Evolutionary conservation across 2,329 filamentous ascomycete genomes (phyloP), one percentile per base, ranked within the genome.

Genomic region (Fusarium neocosmosporiellum): DNA sequence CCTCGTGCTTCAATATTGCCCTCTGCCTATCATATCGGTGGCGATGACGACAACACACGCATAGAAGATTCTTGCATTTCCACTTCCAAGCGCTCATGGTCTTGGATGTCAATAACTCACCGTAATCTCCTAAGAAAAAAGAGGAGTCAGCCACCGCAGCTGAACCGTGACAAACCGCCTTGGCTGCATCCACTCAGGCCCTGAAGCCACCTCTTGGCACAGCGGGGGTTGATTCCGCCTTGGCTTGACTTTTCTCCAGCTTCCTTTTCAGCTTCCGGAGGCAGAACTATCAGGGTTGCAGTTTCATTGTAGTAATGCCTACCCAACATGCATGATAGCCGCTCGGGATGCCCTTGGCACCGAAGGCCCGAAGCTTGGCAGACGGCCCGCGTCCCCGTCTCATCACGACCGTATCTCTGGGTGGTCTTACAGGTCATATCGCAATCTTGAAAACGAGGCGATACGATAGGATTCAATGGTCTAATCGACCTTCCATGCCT

Each of bases 211-310:
- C 59, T 59, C 50, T 71, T 71, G 65, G 69, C 69, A 20, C 18
- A 14, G 16, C 46, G 63, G 67, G 66, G 62, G 13, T 39, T 14
- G n/a, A 22, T 31, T 31, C 54, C 29, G n/a, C 20, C 34, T 46
- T 55, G 34, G 36, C 20, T 29, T 59, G 10, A 22, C n/a, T 33
- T 31, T n/a, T 24, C 34, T 27, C 24, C 29, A 70, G 60, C 71
- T 73, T 73, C 71, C 71, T 59, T 7, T 54, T 73, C 62, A 2
- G 53, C 20, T 27, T 29, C 31, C 18, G 33, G 50, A 43, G 43
- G 16, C 20, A 14, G 18, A 61, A 60, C 34, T 29, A 58, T 64
- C 31, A 67, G 61, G 54, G 14, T 48, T 48, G 22, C 33, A 43
- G 43, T 58, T 18, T 29, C 57, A 59, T 53, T 31, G 46, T 20